These are phyloP conservation scores for Ustilago bromivora DNA, from an alignment of 1,284 basidiomycete species.

Conservation along the genomic window DNA sequence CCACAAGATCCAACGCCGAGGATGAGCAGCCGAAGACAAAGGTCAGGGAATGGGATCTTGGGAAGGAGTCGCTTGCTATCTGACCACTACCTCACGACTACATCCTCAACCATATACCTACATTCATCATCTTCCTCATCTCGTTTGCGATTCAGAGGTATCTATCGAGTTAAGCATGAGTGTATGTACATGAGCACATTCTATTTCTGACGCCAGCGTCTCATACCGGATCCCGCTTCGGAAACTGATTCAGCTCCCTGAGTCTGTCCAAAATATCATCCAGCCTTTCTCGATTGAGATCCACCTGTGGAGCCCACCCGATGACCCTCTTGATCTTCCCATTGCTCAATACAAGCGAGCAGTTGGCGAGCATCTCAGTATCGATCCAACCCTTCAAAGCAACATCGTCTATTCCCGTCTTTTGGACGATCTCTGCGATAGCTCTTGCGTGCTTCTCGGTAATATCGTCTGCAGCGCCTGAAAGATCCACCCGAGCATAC, in stretches of 20 bases:
- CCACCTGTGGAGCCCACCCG: constrained; percentile 39
- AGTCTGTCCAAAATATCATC: constrained; percentile 33
- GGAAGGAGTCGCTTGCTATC: constrained; percentile 30
- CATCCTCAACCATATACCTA: neutral
- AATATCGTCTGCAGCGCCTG: constrained; percentile 49
- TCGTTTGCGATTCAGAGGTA: neutral
- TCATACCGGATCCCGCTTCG: constrained; percentile 7
- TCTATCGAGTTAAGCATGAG: neutral
- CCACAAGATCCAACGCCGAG: neutral
- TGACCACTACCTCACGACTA: neutral
- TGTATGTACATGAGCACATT: neutral
- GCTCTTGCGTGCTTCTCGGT: constrained; percentile 52
- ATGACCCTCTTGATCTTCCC: constrained; percentile 41
- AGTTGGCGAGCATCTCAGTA: constrained; percentile 45
- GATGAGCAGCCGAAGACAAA: constrained; percentile 8
- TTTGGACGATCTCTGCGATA: constrained; percentile 24
- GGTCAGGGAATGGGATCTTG: constrained; percentile 43
- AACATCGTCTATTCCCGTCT: constrained; percentile 10
- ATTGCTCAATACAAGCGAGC: constrained; percentile 39
- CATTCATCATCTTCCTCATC: neutral
- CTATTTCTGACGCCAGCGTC: neutral
- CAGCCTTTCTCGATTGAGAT: constrained; percentile 10
- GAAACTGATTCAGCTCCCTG: constrained; percentile 30
- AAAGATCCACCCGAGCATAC: constrained; percentile 39
- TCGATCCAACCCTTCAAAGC: constrained; percentile 33